phyloP scores from a whole-genome alignment of 805 yeast genomes.

The Starmerella tilneyi region DNA sequence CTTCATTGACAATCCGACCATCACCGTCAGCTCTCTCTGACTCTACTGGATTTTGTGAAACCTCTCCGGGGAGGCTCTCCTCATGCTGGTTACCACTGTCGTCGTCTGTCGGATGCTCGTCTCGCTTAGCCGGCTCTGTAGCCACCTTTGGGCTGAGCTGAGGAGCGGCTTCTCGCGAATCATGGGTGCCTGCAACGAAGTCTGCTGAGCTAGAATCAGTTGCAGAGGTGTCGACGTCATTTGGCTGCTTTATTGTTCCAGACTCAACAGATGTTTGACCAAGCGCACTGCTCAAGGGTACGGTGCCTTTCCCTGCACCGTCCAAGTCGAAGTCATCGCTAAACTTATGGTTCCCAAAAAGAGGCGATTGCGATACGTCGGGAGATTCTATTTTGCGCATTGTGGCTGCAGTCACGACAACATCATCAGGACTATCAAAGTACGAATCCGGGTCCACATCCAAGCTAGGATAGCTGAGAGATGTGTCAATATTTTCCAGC shows the following conservation, averaged over 20 bases:
- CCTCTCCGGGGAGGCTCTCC: too few relatives aligned
- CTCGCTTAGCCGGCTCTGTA: too few relatives aligned
- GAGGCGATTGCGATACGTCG: not conserved
- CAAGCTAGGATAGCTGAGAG: not conserved
- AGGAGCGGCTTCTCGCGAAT: too few relatives aligned
- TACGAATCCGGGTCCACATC: constrained; percentile 10
- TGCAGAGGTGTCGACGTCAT: not conserved
- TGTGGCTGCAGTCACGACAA: constrained; percentile 1
- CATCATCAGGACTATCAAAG: constrained; percentile 11
- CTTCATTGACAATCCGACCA: too few relatives aligned
- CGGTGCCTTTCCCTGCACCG: not conserved
- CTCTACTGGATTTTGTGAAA: too few relatives aligned
- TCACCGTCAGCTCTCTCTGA: too few relatives aligned
- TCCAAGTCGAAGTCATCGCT: constrained; percentile 1
- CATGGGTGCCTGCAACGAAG: too few relatives aligned
- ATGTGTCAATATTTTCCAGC: constrained; percentile 2
- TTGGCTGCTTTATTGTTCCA: not conserved
- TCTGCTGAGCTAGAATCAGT: too few relatives aligned
- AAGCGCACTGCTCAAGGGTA: not conserved
- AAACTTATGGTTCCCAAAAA: not conserved
- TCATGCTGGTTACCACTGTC: too few relatives aligned
- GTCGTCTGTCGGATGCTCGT: too few relatives aligned
- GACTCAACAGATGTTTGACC: not conserved
- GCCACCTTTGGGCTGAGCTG: too few relatives aligned
- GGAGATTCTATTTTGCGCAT: constrained; percentile 4